Conservation (phyloP, 176 grass and related monocot species). For the Phragmites australis region DNA sequence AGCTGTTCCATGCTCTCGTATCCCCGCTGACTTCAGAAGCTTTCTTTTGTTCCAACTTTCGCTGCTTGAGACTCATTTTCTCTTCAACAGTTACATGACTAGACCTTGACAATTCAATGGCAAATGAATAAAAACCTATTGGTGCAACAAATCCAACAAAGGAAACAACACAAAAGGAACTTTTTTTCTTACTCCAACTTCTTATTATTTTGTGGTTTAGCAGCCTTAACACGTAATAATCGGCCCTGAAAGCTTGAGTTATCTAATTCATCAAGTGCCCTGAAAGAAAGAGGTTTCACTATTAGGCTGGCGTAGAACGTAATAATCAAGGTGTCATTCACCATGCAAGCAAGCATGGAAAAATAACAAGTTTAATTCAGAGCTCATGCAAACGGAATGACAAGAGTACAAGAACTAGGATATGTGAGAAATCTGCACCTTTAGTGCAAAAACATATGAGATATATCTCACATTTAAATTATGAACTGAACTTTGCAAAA, state of each 20-base stretch:
- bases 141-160: slow-evolving; percentile 27
- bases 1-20: slow-evolving; percentile 88
- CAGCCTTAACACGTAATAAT: slow-evolving; percentile 76
- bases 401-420: not conserved
- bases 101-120: slow-evolving; percentile 55
- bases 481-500: not conserved
- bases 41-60: slow-evolving; percentile 81
- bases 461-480: not conserved
- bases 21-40: slow-evolving; percentile 84
- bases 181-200: slow-evolving; percentile 68
- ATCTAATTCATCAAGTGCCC: slow-evolving; percentile 91
- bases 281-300: slow-evolving; percentile 22
- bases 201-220: slow-evolving; percentile 77
- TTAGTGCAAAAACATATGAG: not conserved
- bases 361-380: not conserved
- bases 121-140: slow-evolving; percentile 22
- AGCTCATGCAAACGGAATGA: not conserved
- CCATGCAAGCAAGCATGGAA: slow-evolving; percentile 22
- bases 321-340: not conserved
- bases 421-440: not conserved
- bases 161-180: not conserved
- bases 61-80: slow-evolving; percentile 84
- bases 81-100: slow-evolving; percentile 40
- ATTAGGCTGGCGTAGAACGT: not conserved
- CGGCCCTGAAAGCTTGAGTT: slow-evolving; percentile 96